phyloP scores from a whole-genome alignment of 1,139 yeast genomes.

The Blastobotrys indianensis region DNA sequence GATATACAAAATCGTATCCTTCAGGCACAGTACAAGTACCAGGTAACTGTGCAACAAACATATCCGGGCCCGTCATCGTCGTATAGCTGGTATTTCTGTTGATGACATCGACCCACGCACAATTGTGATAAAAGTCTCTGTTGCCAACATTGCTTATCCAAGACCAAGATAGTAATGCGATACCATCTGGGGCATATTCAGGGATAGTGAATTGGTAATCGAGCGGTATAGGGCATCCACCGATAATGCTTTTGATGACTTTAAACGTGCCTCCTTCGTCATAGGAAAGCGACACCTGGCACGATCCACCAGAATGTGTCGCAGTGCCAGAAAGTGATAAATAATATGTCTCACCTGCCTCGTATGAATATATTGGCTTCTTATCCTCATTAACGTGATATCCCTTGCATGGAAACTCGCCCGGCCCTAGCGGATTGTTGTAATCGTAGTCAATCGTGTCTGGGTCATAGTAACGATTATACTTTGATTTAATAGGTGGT shows the following conservation, averaged over 20 bases:
- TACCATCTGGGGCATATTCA: conserved; percentile 23
- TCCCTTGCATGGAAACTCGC: conserved; percentile 27
- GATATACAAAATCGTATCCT: conserved; percentile 25
- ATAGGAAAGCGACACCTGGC: conserved; percentile 28
- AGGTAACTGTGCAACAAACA: conserved; percentile 23
- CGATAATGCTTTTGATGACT: conserved; percentile 27
- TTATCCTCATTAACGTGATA: conserved; percentile 21
- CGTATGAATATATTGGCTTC: conserved; percentile 21
- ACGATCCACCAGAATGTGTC: conserved; percentile 27
- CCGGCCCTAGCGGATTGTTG: conserved; percentile 19
- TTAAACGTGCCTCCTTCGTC: conserved; percentile 25
- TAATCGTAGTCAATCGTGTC: conserved; percentile 20
- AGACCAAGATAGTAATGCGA: conserved; percentile 26
- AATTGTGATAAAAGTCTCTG: conserved; percentile 27
- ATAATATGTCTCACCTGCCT: conserved; percentile 21
- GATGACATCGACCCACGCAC: conserved; percentile 28
- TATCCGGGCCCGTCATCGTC: conserved; percentile 18
- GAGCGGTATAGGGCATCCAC: conserved; percentile 26
- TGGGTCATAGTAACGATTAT: conserved; percentile 18
- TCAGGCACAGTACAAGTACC: conserved; percentile 23
- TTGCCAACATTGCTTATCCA: conserved; percentile 28
- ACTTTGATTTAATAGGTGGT: conserved; percentile 23
- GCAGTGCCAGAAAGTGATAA: conserved; percentile 23
- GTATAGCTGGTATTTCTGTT: conserved; percentile 9
- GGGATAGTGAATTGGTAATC: conserved; percentile 24